Base-by-base conservation (phyloP, 345 rosid genomes). In the Barbarea vulgaris region DNA sequence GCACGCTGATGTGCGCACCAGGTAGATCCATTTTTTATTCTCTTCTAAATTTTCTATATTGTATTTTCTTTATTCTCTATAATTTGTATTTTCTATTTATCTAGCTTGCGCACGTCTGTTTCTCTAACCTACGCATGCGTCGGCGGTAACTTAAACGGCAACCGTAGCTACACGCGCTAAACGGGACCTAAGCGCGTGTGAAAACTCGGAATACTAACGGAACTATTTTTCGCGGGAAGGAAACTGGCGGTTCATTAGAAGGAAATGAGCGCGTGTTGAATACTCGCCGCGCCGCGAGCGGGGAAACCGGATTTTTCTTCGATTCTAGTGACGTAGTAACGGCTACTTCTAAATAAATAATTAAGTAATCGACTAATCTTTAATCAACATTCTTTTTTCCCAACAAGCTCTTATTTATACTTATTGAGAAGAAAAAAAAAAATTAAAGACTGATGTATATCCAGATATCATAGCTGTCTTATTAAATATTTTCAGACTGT, bases 1-100 rank as follows among this genome's bases (percentile, higher is more conserved):
- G 52, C 53, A 63, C 36, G 73, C 77, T 72, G 77, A 57, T 72
- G 64, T 66, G 77, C 77, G 81, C 77, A 71, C 81, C 81, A 77
- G 81, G 69, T 77, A 47, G 77, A 78, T 67, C 69, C 73, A 27
- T 64, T 57, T 72, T 18, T 64, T 71, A 64, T 71, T 71, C 63
- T 72, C 80, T 62, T 77, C 33, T 13, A n/a, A 36, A 67, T 24
- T 63, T 34, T 61, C 15, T 7, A 2, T 30, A 22, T 62, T 34
- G 6, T 62, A 33, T 10, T 44, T 44, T 44, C 15, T 15, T 30
- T 14, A 0, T 59, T 27, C 54, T n/a, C 34, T 11, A 36, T 57
- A 7, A 0, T 4, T 33, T 3, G 14, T 2, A 4, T 33, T 9
- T 30, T 39, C 15, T 4, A 8, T 18, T 37, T 57, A 47, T 53